Evolutionary conservation across 805 yeast species (phyloP), one percentile per base, ranked within the genome.

Genomic region (Yamadazyma ubonensis): DNA sequence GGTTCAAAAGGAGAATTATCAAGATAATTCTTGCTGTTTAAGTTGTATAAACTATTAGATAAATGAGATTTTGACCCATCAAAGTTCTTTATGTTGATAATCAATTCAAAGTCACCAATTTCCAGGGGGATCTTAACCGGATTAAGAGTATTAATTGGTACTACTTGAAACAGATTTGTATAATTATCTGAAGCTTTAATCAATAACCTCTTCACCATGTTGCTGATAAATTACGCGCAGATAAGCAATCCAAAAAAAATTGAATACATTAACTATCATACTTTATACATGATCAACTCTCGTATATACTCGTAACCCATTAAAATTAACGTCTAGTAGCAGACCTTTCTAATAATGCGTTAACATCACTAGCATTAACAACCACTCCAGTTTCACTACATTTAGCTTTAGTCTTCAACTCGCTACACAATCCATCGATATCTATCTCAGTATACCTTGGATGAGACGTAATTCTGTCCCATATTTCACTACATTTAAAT

Each of bases 401-500:
- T 64, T 88, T 89, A 8, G 98, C 99, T 73, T 91, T 93, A 27
- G 81, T 64, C 63, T 91, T 86, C 57, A 93, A 73, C 65, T 93
- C 99, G 31, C 67, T 58, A 73, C 99, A 93, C 58, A 93, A 74
- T 2, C 96, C 95, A 57, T 91, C 97, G 49, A 93, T 90, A 61
- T 93, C 99, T 38, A 93, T 72, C 44, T 90, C 96, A 4, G 93
- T 80, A 61, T 90, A 93, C 57, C 84, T 79, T 23, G 99, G 98
- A 70, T 93, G 98, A 16, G 93, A 64, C 2, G 96, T 86, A 27
- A 93, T 84, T 55, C 98, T 76, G 61, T 91, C 98, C 99, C 99
- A 93, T 11, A 91, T 83, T 51, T 89, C 96, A 0, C 95, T 78
- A 62, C 99, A 93, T 55, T 79, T 79, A 48, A 79, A 58, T 10